Evolutionary conservation across 805 yeast genomes (phyloP).

Genomic region (Lipomyces mesembrius): DNA sequence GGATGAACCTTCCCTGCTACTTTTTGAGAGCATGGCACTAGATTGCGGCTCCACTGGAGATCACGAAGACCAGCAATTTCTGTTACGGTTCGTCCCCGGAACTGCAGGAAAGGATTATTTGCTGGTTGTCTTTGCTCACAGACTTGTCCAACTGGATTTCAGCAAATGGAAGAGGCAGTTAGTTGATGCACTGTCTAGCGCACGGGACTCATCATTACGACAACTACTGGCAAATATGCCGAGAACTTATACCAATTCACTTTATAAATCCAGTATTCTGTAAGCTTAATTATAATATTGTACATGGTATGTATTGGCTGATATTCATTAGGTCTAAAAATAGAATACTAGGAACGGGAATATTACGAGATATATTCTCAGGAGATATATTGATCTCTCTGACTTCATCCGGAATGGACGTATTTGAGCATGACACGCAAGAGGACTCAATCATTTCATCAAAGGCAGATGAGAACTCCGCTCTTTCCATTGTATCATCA

Average conservation of each 20-base stretch:
- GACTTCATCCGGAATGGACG: slow-evolving; percentile 12
- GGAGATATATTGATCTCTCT: slow-evolving; percentile 20
- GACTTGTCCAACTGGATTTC: slow-evolving; percentile 22
- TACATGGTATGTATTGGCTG: neutral
- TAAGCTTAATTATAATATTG: neutral
- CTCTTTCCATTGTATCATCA: neutral
- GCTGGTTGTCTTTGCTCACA: slow-evolving; percentile 9
- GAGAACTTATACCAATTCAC: slow-evolving; percentile 8
- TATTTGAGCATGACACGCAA: slow-evolving; percentile 6
- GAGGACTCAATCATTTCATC: neutral
- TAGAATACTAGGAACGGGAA: slow-evolving; percentile 16
- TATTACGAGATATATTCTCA: slow-evolving; percentile 17
- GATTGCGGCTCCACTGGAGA: neutral
- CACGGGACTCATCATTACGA: slow-evolving; percentile 9
- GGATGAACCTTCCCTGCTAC: slow-evolving; percentile 7
- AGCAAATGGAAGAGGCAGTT: slow-evolving; percentile 16
- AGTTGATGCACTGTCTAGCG: slow-evolving; percentile 17
- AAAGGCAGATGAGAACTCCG: neutral
- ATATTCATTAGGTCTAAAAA: neutral
- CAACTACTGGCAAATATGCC: slow-evolving; percentile 12
- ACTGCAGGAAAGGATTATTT: slow-evolving; percentile 5
- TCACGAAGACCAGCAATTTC: neutral
- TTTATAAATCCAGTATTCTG: neutral
- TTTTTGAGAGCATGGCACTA: slow-evolving; percentile 21
- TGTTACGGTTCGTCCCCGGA: slow-evolving; percentile 11